Evolutionary conservation across 2,329 filamentous ascomycete genomes (phyloP), one percentile per base, ranked within the genome.

Genomic region (Colletotrichum musae): DNA sequence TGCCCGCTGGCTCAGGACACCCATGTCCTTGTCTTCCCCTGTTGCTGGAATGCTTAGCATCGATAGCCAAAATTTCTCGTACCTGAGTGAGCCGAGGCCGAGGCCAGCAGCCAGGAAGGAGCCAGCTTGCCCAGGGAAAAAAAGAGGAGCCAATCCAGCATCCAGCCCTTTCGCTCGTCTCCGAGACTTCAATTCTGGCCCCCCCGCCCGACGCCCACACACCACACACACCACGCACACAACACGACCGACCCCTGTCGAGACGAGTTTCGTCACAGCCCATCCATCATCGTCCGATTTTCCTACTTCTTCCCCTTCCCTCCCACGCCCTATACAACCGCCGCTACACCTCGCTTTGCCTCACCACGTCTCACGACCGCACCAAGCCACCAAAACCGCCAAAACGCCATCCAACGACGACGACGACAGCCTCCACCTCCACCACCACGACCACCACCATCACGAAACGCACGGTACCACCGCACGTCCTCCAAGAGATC

Each of bases 241-340:
- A 13, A n/a, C 18, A 21, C 9, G 21, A 50, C 47, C 28, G 28
- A 50, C 47, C 66, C 66, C 45, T 69, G 66, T 66, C 62, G 56
- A 69, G 62, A 66, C 66, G 66, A 60, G 62, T 69, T 69, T 69
- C 45, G 66, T 69, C 56, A 69, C 66, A 66, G 62, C 66, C 56
- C 66, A 66, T 69, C 51, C 66, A 66, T 69, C 51, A 57, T 66
- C 66, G 62, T 69, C 66, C 66, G 62, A 69, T 69, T 59, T 64
- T 36, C 36, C 48, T 48, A 36, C 50, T 53, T 41, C 18, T 54
- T 32, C n/a, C 43, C 12, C 54, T 26, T 18, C 24, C 6, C 28
- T 47, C 43, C 39, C 32, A 51, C 58, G 39, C 28, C 28, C 58
- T 39, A 60, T 18, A 52, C 54, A 24, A 15, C 47, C 47, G 16